Percentiles rank a stretch among this genome's conserved stretches.
phyloP scores from a whole-genome alignment of 192 early-diverging fungal species.

The Diversispora epigaea region DNA sequence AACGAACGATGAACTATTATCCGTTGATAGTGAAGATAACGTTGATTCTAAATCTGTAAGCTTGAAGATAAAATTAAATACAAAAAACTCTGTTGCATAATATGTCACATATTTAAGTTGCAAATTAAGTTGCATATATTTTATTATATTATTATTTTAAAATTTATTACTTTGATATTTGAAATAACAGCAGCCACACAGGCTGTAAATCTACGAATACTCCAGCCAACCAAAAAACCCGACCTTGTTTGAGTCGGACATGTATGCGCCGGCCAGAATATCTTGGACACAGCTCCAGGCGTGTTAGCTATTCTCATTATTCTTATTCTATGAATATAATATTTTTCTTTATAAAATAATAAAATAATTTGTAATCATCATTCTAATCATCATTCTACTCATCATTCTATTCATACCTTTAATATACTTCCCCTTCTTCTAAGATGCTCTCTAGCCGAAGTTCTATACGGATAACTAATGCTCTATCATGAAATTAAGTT shows the following conservation, averaged over 20 bases:
- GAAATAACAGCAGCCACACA: conserved; percentile 55
- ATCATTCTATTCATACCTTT: not conserved
- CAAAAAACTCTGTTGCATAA: not conserved
- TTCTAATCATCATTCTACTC: too few relatives aligned
- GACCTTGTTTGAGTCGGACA: conserved; percentile 44
- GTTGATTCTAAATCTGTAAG: conserved; percentile 30
- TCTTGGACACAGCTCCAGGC: conserved; percentile 45
- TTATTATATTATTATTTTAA: not conserved
- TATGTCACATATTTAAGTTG: not conserved
- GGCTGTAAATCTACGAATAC: conserved; percentile 45
- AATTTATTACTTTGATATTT: conserved; percentile 45
- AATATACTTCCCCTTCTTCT: conserved; percentile 46
- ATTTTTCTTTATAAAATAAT: not conserved
- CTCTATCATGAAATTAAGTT: conserved; percentile 33
- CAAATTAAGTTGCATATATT: not conserved
- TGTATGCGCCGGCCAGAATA: conserved; percentile 57
- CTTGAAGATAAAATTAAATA: not conserved
- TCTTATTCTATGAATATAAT: not conserved
- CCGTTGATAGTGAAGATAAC: conserved; percentile 29
- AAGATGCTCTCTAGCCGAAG: conserved; percentile 50
- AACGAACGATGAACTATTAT: conserved; percentile 29
- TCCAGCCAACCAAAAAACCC: conserved; percentile 58
- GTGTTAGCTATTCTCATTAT: conserved; percentile 35
- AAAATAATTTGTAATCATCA: too few relatives aligned
- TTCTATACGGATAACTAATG: conserved; percentile 47